Conservation (phyloP, 495 filamentous ascomycete genomes). For the Hyaloscypha bicolor region DNA sequence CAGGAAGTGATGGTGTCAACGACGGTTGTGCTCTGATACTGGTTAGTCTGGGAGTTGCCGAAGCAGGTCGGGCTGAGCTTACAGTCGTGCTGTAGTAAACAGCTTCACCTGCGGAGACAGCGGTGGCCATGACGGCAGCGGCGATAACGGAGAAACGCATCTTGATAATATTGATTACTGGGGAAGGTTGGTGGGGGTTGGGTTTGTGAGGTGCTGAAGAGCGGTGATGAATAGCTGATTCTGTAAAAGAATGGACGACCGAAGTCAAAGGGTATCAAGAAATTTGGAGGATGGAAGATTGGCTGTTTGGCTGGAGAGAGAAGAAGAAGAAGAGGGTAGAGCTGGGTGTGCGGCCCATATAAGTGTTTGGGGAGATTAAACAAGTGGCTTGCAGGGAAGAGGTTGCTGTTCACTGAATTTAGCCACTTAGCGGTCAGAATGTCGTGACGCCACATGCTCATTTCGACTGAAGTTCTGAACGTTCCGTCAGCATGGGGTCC, state of each 20-base stretch:
- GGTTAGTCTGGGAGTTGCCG: neutral
- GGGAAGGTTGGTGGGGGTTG: conserved; percentile 8
- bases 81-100: neutral
- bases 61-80: neutral
- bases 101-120: conserved; percentile 37
- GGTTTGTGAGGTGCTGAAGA: conserved; percentile 35
- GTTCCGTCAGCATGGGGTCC: neutral
- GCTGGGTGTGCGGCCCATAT: conserved; percentile 23
- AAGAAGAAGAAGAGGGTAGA: conserved; percentile 38
- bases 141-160: conserved; percentile 51
- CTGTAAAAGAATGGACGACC: conserved; percentile 62
- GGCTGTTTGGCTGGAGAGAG: conserved; percentile 51
- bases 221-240: conserved; percentile 43
- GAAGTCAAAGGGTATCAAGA: conserved; percentile 50
- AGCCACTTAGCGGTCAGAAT: conserved; percentile 18
- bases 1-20: conserved; percentile 2
- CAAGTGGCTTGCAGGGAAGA: conserved; percentile 12
- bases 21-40: neutral
- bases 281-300: conserved; percentile 44
- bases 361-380: conserved; percentile 34
- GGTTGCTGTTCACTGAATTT: conserved; percentile 9
- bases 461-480: neutral
- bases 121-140: conserved; percentile 52
- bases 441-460: neutral
- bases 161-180: conserved; percentile 45